Evolutionary conservation across 306 rosid species (phyloP).

Genomic region (Pterocarpus macrocarpus): DNA sequence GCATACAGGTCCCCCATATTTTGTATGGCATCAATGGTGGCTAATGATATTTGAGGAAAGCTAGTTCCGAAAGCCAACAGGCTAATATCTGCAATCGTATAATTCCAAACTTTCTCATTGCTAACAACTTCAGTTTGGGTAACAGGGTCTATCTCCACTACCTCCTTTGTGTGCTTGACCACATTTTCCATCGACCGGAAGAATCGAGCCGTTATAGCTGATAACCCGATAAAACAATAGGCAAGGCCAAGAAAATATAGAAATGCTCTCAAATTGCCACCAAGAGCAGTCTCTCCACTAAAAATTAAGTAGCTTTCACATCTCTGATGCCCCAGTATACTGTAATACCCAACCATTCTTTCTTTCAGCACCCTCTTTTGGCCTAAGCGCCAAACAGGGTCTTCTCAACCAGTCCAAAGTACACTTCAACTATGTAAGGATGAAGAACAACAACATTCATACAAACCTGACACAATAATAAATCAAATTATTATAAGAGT

Average conservation of each 20-base stretch:
- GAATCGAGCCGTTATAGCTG: constrained; percentile 87
- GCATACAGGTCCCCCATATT: constrained; percentile 83
- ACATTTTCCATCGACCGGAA: constrained; percentile 92
- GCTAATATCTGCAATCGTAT: constrained; percentile 91
- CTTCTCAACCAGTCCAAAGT: constrained; percentile 48
- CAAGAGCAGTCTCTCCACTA: constrained; percentile 69
- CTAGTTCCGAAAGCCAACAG: constrained; percentile 97
- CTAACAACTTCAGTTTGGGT: constrained; percentile 58
- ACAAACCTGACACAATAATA: constrained; percentile 48
- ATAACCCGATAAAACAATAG: constrained; percentile 87
- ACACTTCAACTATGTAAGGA: constrained; percentile 28
- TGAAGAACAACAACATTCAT: constrained; percentile 39
- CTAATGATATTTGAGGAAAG: constrained; percentile 97
- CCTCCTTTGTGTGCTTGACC: constrained; percentile 79
- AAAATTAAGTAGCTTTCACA: constrained; percentile 80
- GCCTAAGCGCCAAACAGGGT: constrained; percentile 38
- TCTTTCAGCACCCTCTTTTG: constrained; percentile 50
- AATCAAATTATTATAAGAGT: constrained; percentile 15
- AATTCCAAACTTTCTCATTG: constrained; percentile 92
- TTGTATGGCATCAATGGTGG: constrained; percentile 90
- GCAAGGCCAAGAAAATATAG: constrained; percentile 80
- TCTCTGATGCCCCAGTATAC: constrained; percentile 48
- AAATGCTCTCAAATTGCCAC: constrained; percentile 58
- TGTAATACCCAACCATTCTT: constrained; percentile 51
- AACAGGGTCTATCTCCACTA: constrained; percentile 71